These are phyloP conservation scores for Diaporthe longicolla DNA, from an alignment of 2,329 filamentous ascomycete species.

Conservation along the genomic window DNA sequence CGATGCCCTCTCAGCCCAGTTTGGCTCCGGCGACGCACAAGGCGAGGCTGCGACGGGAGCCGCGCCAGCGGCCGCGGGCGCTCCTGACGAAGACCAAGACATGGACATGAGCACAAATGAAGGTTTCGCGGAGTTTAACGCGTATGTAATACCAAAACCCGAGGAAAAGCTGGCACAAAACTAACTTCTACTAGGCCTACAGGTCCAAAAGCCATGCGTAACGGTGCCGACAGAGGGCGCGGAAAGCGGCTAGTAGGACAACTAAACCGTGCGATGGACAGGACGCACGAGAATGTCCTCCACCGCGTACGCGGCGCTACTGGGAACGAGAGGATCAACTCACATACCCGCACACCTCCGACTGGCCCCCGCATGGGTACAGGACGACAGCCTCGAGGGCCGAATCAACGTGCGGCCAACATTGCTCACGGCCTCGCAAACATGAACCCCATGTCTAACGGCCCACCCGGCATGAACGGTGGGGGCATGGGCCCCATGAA, in stretches of 20 bases:
- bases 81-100: conserved; percentile 67
- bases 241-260: conserved; percentile 90
- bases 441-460: conserved; percentile 57
- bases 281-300: conserved; percentile 79
- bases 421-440: conserved; percentile 65
- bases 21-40: conserved; percentile 65
- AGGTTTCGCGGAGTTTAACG: conserved; percentile 65
- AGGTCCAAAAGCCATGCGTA: conserved; percentile 95
- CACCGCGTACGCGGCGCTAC: conserved; percentile 83
- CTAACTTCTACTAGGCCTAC: conserved; percentile 79
- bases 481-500: conserved; percentile 59
- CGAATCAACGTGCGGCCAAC: conserved; percentile 65
- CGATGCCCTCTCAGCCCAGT: conserved; percentile 73
- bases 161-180: conserved; percentile 41
- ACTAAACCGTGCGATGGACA: conserved; percentile 85
- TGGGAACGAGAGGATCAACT: conserved; percentile 85
- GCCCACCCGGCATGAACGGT: conserved; percentile 54
- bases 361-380: conserved; percentile 76
- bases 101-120: conserved; percentile 76
- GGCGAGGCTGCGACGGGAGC: conserved; percentile 49
- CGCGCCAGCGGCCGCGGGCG: conserved; percentile 53
- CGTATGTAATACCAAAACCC: conserved; percentile 62
- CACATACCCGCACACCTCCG: conserved; percentile 78
- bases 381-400: conserved; percentile 62
- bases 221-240: conserved; percentile 72